Base-by-base conservation (phyloP, 1,284 basidiomycete species). In the Schizophyllum amplum region DNA sequence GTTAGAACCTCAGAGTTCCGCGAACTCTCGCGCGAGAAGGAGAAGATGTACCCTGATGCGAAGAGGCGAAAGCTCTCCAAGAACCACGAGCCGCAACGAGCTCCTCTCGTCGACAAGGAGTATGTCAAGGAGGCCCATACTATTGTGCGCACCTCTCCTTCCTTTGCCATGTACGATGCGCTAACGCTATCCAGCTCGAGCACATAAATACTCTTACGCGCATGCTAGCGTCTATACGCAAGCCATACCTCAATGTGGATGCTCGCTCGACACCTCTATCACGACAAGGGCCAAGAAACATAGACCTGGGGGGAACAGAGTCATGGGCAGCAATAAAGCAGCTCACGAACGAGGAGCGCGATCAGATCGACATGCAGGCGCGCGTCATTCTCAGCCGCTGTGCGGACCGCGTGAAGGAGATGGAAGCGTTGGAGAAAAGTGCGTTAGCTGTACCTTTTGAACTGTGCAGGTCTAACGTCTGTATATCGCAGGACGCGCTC, bases 351-450 rank as follows among this genome's bases (percentile, higher is more conserved):
- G 83, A 89, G 60, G 92, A 96, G 69, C 77, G 93, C 55, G 92
- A 95, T 71, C 90, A 94, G 70, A 89, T 96, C 59, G 94, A 96
- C 74, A 75, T 93, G 61, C 91, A 94, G 68, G 87, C 92, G 24
- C 85, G 88, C 60, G 79, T 92, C 58, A 86, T 94, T 54, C 75
- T 96, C 57, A 83, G 84, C 55, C 83, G 86, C 57, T 94, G 90
- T 69, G 83, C 92, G 17, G 87, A 94, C 60, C 79, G 90, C 60
- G 87, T 96, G 22, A 86, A 84, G 66, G 84, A 89, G 71, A 86
- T 96, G 77, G 93, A 96, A 67, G 75, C 76, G 22, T 73, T 92
- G 15, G 94, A 96, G 72, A 88, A 89, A 69, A 81, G 92, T 94
- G 71, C 66, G 85, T 72, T 60, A 53, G 59, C 57, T 62, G 60